Conservation (phyloP, 805 yeast genomes). For the Ogataea populi-albae region DNA sequence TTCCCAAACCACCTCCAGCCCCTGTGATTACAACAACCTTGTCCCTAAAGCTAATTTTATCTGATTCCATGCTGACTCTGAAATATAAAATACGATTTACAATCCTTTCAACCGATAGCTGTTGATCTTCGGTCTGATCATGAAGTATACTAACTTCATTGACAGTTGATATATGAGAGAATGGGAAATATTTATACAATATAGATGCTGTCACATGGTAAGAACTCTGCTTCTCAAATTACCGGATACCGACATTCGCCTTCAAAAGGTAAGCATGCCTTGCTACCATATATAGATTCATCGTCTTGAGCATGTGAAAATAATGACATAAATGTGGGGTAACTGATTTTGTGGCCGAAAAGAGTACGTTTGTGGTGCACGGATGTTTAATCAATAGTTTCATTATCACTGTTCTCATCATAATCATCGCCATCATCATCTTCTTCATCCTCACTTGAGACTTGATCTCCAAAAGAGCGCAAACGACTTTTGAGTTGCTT, state of each 20-base stretch:
- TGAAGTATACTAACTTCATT: no score
- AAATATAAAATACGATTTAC: no score
- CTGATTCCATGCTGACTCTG: not conserved
- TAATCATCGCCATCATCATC: conserved; percentile 64
- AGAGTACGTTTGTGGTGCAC: not conserved
- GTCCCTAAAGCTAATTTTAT: conserved; percentile 60
- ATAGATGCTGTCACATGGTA: conserved; percentile 3
- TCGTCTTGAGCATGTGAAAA: conserved; percentile 13
- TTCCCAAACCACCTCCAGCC: conserved; percentile 97
- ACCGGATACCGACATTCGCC: no score
- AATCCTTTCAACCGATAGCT: no score
- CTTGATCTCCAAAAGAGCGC: conserved; percentile 51
- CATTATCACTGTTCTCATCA: conserved; percentile 37
- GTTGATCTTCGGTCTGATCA: no score
- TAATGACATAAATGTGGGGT: conserved; percentile 12
- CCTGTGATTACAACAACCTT: conserved; percentile 94
- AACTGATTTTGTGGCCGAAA: conserved; percentile 6
- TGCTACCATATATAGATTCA: not conserved
- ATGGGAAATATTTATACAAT: not conserved
- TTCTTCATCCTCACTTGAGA: conserved; percentile 69
- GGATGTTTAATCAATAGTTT: conserved; percentile 8
- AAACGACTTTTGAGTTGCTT: conserved; percentile 53
- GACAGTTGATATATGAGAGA: no score
- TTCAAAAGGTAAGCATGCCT: no score
- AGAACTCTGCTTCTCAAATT: conserved; percentile 1